These are phyloP conservation scores for Craterostigma plantagineum DNA, from an alignment of 257 asterid genomes.

Conservation along the genomic window DNA sequence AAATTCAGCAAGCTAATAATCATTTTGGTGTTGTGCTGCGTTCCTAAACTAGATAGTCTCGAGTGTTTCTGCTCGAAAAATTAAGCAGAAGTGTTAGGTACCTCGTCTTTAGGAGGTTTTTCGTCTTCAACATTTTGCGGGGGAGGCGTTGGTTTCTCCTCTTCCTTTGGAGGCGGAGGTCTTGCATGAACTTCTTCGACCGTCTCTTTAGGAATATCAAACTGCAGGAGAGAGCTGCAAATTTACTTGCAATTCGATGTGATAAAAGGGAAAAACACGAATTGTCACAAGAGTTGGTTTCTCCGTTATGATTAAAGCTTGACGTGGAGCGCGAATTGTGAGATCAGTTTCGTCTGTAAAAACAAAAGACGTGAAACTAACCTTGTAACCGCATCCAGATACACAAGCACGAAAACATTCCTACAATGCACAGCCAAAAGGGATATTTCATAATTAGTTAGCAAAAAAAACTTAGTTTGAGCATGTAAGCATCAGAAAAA, in stretches of 20 bases:
- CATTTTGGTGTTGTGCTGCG: no score
- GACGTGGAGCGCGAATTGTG: not conserved
- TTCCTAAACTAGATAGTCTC: no score
- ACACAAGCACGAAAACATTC: slow-evolving; percentile 48
- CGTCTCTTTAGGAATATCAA: slow-evolving; percentile 23
- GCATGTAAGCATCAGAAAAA: not conserved
- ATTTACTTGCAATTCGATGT: not conserved
- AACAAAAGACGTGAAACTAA: slow-evolving; percentile 2
- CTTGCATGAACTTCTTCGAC: slow-evolving; percentile 27
- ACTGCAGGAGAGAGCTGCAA: no score
- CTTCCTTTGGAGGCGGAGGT: slow-evolving; percentile 15
- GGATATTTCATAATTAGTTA: not conserved
- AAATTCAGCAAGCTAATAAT: no score
- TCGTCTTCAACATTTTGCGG: slow-evolving; percentile 5
- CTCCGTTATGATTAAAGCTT: not conserved
- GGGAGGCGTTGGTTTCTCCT: slow-evolving; percentile 16
- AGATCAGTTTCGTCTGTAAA: not conserved
- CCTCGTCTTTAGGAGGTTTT: slow-evolving; percentile 15
- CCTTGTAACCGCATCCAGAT: slow-evolving; percentile 55
- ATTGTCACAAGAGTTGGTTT: not conserved
- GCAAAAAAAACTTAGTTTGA: slow-evolving; percentile 3
- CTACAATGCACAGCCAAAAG: no score
- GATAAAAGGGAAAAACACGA: not conserved
- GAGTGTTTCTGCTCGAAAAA: no score
- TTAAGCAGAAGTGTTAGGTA: slow-evolving; percentile 32